phyloP scores from a whole-genome alignment of 768 basidiomycete species.

The Astraeus odoratus region DNA sequence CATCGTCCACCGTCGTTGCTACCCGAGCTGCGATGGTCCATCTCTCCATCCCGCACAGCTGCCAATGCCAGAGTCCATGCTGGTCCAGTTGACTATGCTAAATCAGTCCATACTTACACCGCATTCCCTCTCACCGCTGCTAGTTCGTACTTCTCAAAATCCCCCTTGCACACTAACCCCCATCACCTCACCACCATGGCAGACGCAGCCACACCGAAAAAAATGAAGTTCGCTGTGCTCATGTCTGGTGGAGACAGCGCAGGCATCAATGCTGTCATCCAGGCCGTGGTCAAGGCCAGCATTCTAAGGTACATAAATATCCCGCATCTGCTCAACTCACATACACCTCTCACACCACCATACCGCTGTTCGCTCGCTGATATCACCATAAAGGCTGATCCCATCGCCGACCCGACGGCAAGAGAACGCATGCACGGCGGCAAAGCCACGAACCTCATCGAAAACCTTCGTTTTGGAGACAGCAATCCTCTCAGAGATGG shows the following conservation, averaged over 20 bases:
- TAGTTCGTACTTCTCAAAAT: no score
- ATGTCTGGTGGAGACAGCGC: constrained; percentile 98
- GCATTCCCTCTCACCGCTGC: no score
- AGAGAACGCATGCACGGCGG: constrained; percentile 9
- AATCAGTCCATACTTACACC: no score
- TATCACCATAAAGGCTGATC: constrained; percentile 55
- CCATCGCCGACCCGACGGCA: constrained; percentile 23
- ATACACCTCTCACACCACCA: neutral
- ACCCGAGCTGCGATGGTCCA: no score
- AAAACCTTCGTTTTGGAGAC: constrained; percentile 79
- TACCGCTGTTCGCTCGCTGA: neutral
- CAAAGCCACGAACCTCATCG: constrained; percentile 39
- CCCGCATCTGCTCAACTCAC: neutral
- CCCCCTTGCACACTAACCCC: no score
- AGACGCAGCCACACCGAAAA: constrained; percentile 3
- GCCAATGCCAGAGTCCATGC: no score
- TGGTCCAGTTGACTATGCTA: no score
- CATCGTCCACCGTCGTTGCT: no score
- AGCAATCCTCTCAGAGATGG: constrained; percentile 73
- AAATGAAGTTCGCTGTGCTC: constrained; percentile 88
- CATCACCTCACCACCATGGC: neutral
- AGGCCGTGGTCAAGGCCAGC: constrained; percentile 86
- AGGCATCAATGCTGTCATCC: constrained; percentile 94
- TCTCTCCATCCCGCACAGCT: no score
- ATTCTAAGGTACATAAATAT: constrained; percentile 67